Conservation (phyloP, 257 asterid species). For the Solanum megistacrolobum region DNA sequence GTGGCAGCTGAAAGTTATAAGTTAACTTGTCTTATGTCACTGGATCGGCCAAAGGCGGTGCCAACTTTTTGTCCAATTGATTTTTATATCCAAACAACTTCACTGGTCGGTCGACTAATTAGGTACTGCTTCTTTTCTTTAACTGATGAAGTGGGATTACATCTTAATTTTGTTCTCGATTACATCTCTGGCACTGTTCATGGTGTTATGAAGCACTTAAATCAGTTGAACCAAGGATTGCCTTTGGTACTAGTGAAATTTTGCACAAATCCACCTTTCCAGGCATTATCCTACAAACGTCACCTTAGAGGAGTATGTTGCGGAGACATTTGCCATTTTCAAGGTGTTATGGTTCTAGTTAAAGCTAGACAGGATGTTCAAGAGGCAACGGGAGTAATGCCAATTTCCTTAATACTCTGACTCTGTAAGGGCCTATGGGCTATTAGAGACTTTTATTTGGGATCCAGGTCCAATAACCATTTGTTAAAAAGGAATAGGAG, state of each 20-base stretch:
- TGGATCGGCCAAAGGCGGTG: not conserved
- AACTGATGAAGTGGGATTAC: not conserved
- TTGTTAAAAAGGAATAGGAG: not conserved
- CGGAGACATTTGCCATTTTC: not conserved
- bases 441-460: no score
- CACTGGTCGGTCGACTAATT: not conserved
- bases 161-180: not conserved
- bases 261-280: not conserved
- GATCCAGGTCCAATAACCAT: not conserved
- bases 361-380: not conserved
- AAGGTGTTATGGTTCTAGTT: not conserved
- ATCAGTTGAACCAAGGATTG: not conserved
- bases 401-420: not conserved
- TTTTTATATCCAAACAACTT: not conserved
- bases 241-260: not conserved
- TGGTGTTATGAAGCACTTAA: not conserved
- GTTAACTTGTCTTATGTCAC: not conserved
- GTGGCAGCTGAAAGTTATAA: not conserved
- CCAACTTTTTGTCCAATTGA: not conserved
- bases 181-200: not conserved
- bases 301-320: not conserved
- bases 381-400: not conserved
- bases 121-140: not conserved
- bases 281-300: not conserved
- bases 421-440: not conserved